These are phyloP conservation scores for Gossypium longicalyx DNA, from an alignment of 345 rosid genomes.

Conservation along the genomic window DNA sequence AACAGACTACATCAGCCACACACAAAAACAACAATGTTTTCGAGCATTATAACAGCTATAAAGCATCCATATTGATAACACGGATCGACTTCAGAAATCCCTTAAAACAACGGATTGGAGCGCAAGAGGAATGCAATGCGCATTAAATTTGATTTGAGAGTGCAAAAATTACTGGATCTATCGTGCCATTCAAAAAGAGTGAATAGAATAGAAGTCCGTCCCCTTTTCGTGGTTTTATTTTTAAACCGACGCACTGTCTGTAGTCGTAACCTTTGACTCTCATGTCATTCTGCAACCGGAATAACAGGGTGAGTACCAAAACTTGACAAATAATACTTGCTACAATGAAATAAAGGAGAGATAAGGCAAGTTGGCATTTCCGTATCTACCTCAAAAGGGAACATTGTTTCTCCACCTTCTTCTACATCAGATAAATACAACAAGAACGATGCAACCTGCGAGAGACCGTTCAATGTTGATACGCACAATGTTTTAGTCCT, in stretches of 20 bases:
- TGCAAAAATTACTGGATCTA: constrained; percentile 45
- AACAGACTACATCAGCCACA: neutral
- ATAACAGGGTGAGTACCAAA: neutral
- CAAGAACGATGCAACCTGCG: constrained; percentile 36
- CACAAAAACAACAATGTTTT: neutral
- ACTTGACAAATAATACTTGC: neutral
- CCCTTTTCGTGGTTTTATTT: constrained; percentile 71
- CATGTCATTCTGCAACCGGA: constrained; percentile 40
- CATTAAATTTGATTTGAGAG: neutral
- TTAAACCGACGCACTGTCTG: constrained; percentile 56
- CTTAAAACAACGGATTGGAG: neutral
- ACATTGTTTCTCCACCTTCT: constrained; percentile 78
- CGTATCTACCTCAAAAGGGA: constrained; percentile 61
- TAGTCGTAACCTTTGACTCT: constrained; percentile 44
- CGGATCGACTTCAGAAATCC: neutral
- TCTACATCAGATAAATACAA: constrained; percentile 16
- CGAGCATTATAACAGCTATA: neutral
- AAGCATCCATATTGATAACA: neutral
- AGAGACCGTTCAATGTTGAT: neutral
- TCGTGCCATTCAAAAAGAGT: constrained; percentile 58
- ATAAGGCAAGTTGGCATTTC: constrained; percentile 8
- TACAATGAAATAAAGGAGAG: neutral
- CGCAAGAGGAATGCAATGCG: neutral
- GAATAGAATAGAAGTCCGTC: constrained; percentile 75
- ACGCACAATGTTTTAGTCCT: constrained; percentile 4